Evolutionary conservation across 2,329 filamentous ascomycete species (phyloP), one percentile per base, ranked within the genome.

Genomic region (Xylaria sp.): DNA sequence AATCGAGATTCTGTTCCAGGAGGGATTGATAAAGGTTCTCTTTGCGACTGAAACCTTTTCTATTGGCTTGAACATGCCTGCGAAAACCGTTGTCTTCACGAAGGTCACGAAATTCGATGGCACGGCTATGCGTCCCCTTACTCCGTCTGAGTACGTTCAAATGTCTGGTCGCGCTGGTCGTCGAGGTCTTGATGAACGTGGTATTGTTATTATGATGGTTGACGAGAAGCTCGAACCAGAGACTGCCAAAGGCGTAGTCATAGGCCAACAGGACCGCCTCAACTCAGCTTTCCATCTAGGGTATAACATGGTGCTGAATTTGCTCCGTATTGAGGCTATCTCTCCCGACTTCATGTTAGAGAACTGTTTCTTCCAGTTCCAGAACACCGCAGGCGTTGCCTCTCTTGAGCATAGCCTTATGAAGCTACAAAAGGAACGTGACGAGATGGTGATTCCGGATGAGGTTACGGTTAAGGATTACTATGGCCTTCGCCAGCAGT

Each of bases 161-260:
- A 99, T 99, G 95, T 97, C 95, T 55, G 95, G 95, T 64, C 91
- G 95, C 78, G 95, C 95, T 62, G 95, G 95, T 74, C 91, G 95
- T 84, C 89, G 95, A 87, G 95, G 95, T 78, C 90, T 99, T 56
- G 95, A 99, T 80, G 93, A 97, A 65, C 90, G 95, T 67, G 95
- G 95, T 85, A 96, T 98, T 70, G 95, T 99, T 69, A 98, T 99
- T 75, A 98, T 99, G 92, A 98, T 99, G 94, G 91, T 99, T 64
- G 90, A 96, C 73, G 91, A 96, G 76, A 92, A 95, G 79, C 94
- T 99, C 81, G 95, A 99, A 72, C 95, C 95, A 1, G 88, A 92
- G 2, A 88, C 90, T n/a, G 94, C 95, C 41, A 96, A 96, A 78
- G 89, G 91, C 66, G 97, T 99, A 70, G 95, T 99, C 11, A 92